A percentile compares a stretch with the other conserved stretches of the same genome.
These are phyloP conservation scores for Candida sojae DNA, from an alignment of 1,139 yeast genomes.

Conservation along the genomic window DNA sequence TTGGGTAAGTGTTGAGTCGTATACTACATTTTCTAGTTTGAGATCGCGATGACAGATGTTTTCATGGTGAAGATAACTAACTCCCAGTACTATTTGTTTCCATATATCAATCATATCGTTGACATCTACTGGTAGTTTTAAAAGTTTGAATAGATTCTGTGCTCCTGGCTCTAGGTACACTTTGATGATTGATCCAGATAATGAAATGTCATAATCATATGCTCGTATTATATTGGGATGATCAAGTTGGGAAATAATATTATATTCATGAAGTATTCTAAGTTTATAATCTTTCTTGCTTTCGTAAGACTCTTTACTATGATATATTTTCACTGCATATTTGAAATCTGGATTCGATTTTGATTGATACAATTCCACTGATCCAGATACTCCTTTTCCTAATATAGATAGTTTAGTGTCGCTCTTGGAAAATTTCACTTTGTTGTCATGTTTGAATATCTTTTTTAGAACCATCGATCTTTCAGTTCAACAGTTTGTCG, in stretches of 20 bases:
- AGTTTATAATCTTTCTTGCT: slow-evolving; percentile 25
- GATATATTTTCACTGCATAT: slow-evolving; percentile 46
- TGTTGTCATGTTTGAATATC: not conserved
- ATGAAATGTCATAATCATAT: slow-evolving; percentile 23
- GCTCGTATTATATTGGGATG: slow-evolving; percentile 40
- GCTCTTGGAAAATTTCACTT: slow-evolving; percentile 11
- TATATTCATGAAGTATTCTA: slow-evolving; percentile 38
- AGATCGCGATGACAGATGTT: slow-evolving; percentile 44
- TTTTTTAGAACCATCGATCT: not conserved
- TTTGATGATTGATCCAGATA: slow-evolving; percentile 21
- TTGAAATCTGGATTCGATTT: slow-evolving; percentile 14
- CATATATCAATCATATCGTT: slow-evolving; percentile 31
- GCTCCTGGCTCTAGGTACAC: slow-evolving; percentile 38
- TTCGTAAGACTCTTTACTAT: slow-evolving; percentile 28
- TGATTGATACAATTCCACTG: slow-evolving; percentile 34
- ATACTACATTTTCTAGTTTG: slow-evolving; percentile 41
- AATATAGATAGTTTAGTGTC: slow-evolving; percentile 8
- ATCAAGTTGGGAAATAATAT: slow-evolving; percentile 23
- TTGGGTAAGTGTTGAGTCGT: slow-evolving; percentile 21
- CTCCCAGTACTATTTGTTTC: slow-evolving; percentile 35
- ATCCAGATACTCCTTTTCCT: slow-evolving; percentile 42
- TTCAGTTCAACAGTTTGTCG: no score
- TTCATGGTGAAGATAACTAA: slow-evolving; percentile 31
- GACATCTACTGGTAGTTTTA: slow-evolving; percentile 10
- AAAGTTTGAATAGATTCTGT: slow-evolving; percentile 20